These are phyloP conservation scores for Monilinia laxa DNA, from an alignment of 2,329 filamentous ascomycete species.

Conservation along the genomic window DNA sequence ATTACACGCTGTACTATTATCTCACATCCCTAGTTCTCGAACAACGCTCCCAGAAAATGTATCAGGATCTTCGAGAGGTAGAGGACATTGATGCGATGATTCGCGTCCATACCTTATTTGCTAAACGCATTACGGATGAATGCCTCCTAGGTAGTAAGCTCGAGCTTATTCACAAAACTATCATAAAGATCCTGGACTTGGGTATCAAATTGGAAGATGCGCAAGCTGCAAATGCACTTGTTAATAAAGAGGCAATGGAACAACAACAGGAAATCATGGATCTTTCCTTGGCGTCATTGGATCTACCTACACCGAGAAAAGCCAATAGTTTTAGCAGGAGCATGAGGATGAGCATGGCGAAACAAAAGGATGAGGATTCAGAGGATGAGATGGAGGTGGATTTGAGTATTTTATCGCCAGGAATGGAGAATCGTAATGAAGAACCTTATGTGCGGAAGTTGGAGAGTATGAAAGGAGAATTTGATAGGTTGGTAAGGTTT, in stretches of 20 bases:
- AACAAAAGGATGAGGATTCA: background rate
- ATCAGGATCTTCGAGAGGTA: constrained; percentile 55
- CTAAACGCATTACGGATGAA: constrained; percentile 62
- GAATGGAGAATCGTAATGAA: constrained; percentile 31
- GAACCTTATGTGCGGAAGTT: constrained; percentile 54
- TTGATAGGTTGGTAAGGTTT: constrained; percentile 67
- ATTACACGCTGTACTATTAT: constrained; percentile 71
- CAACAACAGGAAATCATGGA: constrained; percentile 37
- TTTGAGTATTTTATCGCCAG: constrained; percentile 43
- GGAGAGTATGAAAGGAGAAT: constrained; percentile 57
- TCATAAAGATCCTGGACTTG: constrained; percentile 76
- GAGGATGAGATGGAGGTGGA: constrained; percentile 40
- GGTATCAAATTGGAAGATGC: constrained; percentile 67
- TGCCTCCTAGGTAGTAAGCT: constrained; percentile 69
- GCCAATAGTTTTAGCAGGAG: constrained; percentile 29
- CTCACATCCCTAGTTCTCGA: constrained; percentile 70
- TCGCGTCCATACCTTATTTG: constrained; percentile 61
- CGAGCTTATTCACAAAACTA: constrained; percentile 66
- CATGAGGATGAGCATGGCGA: constrained; percentile 39
- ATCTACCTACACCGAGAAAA: constrained; percentile 37
- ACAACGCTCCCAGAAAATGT: constrained; percentile 58
- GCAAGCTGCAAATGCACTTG: constrained; percentile 44
- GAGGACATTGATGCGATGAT: constrained; percentile 83
- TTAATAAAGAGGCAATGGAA: constrained; percentile 29
- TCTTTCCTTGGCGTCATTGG: constrained; percentile 38